phyloP scores from a whole-genome alignment of 73 alveolate genomes.

The Breviolum minutum region DNA sequence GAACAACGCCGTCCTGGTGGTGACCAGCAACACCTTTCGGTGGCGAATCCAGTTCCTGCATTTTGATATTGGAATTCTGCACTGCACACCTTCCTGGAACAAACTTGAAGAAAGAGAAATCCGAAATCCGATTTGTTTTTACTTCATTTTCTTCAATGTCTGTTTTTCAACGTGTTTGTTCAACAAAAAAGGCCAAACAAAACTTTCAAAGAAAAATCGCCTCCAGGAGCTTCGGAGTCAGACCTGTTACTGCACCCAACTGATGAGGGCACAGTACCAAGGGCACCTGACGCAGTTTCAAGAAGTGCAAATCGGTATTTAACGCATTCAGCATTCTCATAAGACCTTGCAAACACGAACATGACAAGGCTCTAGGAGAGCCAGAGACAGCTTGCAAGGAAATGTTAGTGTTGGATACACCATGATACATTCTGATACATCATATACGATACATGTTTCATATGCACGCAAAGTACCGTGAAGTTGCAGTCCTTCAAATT shows the following conservation, averaged over 20 bases:
- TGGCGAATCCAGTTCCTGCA: not conserved
- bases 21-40: not conserved
- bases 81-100: too few relatives aligned
- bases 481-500: too few relatives aligned
- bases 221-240: not conserved
- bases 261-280: constrained; percentile 29
- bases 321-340: not conserved
- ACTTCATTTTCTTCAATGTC: too few relatives aligned
- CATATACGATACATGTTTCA: not conserved
- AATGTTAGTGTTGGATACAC: not conserved
- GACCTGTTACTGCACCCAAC: constrained; percentile 1
- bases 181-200: too few relatives aligned
- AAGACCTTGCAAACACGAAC: not conserved
- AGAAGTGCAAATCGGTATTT: not conserved
- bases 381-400: not conserved
- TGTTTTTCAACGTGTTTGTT: too few relatives aligned
- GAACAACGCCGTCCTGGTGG: not conserved
- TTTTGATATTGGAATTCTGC: too few relatives aligned
- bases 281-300: not conserved
- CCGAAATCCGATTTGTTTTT: too few relatives aligned
- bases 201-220: not conserved
- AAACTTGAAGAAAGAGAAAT: too few relatives aligned
- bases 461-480: not conserved
- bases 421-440: not conserved
- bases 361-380: not conserved